phyloP scores from a whole-genome alignment of 2,329 filamentous ascomycete genomes.

The Xylaria digitata region DNA sequence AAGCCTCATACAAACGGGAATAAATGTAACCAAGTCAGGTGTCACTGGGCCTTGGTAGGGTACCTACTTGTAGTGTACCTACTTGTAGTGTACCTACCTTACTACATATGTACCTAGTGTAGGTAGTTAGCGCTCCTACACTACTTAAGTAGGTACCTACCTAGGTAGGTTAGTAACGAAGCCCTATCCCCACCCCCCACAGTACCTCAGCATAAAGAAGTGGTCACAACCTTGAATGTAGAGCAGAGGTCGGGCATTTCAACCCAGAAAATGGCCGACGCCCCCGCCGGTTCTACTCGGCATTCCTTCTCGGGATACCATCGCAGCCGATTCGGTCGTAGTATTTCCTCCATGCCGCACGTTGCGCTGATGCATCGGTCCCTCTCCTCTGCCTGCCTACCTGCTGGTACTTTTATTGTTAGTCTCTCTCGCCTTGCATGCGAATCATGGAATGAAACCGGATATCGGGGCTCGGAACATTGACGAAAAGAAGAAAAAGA shows the following conservation, averaged over 20 bases:
- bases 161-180: too few relatives aligned
- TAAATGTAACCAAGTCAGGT: too few relatives aligned
- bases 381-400: not conserved
- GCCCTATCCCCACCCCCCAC: too few relatives aligned
- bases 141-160: too few relatives aligned
- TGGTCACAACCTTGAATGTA: too few relatives aligned
- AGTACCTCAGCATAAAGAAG: too few relatives aligned
- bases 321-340: conserved; percentile 28
- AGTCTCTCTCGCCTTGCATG: conserved; percentile 10
- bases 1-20: too few relatives aligned
- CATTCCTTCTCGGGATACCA: conserved; percentile 27
- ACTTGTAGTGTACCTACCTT: too few relatives aligned
- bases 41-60: too few relatives aligned
- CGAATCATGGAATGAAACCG: not conserved
- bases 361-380: not conserved
- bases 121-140: too few relatives aligned
- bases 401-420: conserved; percentile 22
- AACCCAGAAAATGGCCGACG: conserved; percentile 30
- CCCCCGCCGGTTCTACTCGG: conserved; percentile 20
- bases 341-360: conserved; percentile 32
- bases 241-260: conserved; percentile 22
- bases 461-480: not conserved
- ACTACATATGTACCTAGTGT: too few relatives aligned
- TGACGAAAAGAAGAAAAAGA: not conserved
- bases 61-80: too few relatives aligned